Conservation (phyloP, 129 eudicot species). For the Lactuca saligna region DNA sequence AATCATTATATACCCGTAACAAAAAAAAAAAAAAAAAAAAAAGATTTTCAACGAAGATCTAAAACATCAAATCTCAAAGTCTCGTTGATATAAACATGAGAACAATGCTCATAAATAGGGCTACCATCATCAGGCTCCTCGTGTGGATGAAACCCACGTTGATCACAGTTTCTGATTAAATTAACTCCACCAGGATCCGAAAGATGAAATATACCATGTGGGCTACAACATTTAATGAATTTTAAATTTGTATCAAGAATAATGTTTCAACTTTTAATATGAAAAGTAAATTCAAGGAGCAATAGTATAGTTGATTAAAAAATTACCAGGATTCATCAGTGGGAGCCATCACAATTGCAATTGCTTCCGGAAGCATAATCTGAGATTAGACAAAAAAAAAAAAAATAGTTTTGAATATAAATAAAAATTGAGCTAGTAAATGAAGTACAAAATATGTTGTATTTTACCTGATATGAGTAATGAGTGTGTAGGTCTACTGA, state of each 20-base stretch:
- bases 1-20: not conserved
- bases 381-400: constrained; percentile 10
- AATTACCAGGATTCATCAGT: constrained; percentile 80
- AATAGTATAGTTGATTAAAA: constrained; percentile 11
- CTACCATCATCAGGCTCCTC: constrained; percentile 96
- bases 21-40: too few relatives aligned
- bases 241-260: not conserved
- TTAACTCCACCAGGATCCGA: constrained; percentile 94
- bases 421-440: too few relatives aligned
- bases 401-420: too few relatives aligned
- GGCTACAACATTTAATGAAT: constrained; percentile 43
- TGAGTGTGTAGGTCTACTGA: constrained; percentile 99
- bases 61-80: constrained; percentile 54
- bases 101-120: constrained; percentile 76
- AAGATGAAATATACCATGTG: constrained; percentile 95
- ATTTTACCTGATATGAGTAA: constrained; percentile 91
- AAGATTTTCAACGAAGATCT: constrained; percentile 56
- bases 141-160: constrained; percentile 98
- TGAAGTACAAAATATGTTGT: too few relatives aligned
- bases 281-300: not conserved
- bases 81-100: constrained; percentile 68
- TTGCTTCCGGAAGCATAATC: constrained; percentile 99
- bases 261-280: not conserved
- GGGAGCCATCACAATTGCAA: constrained; percentile 99
- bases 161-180: constrained; percentile 78